Evolutionary conservation across 805 yeast species (phyloP).

Genomic region (Jamesozyma rosinii): DNA sequence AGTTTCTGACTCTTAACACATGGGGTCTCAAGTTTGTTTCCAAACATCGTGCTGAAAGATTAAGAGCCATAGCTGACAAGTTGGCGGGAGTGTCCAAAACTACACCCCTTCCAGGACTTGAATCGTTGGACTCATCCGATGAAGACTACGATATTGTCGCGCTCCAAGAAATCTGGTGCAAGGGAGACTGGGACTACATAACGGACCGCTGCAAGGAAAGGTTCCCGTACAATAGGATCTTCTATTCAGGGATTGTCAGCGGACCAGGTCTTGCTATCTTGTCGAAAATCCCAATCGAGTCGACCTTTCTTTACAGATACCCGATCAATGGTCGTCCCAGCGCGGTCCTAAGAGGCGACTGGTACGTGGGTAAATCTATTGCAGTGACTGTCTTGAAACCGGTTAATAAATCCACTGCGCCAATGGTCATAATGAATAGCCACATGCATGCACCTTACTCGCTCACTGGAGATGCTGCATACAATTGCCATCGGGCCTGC

Average conservation of each 20-base stretch:
- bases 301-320: slow-evolving; percentile 70
- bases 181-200: slow-evolving; percentile 70
- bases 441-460: slow-evolving; percentile 98
- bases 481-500: slow-evolving; percentile 79
- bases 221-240: slow-evolving; percentile 61
- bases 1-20: slow-evolving; percentile 60
- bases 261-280: slow-evolving; percentile 90
- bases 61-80: slow-evolving; percentile 63
- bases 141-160: slow-evolving; percentile 73
- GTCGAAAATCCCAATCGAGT: slow-evolving; percentile 74
- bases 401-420: slow-evolving; percentile 36
- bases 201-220: slow-evolving; percentile 34
- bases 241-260: slow-evolving; percentile 72
- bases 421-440: slow-evolving; percentile 74
- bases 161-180: slow-evolving; percentile 90
- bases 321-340: slow-evolving; percentile 91
- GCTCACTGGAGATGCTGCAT: slow-evolving; percentile 73
- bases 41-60: slow-evolving; percentile 53
- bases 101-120: slow-evolving; percentile 14
- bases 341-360: slow-evolving; percentile 91
- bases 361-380: slow-evolving; percentile 90
- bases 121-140: slow-evolving; percentile 18
- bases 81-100: slow-evolving; percentile 33
- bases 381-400: slow-evolving; percentile 64
- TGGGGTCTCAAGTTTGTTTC: slow-evolving; percentile 90